A percentile compares a stretch with the other conserved stretches of the same genome.
Evolutionary conservation across 2,329 filamentous ascomycete genomes (phyloP).

Genomic region (Ophiostoma quercus): DNA sequence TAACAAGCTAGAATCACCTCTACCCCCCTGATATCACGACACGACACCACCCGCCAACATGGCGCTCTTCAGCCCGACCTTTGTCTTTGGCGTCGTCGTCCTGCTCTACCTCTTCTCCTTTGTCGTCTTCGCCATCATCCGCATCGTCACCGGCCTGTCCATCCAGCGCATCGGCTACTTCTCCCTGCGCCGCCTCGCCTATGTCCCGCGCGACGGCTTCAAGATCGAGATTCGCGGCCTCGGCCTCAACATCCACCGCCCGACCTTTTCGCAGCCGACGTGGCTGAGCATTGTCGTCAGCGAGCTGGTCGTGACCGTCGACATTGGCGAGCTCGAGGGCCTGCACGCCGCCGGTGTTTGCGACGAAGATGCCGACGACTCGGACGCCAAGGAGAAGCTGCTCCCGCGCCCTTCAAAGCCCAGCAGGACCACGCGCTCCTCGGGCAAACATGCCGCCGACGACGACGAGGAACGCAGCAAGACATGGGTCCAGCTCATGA

Average conservation of each 20-base stretch:
- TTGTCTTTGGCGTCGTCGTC: constrained; percentile 78
- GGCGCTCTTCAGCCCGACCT: constrained; percentile 68
- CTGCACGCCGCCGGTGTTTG: constrained; percentile 35
- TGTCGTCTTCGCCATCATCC: constrained; percentile 84
- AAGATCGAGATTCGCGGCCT: constrained; percentile 85
- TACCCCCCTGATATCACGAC: background rate
- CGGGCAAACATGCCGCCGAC: background rate
- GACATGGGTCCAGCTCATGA: constrained; percentile 75
- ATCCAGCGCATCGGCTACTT: constrained; percentile 94
- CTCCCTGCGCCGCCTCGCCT: constrained; percentile 84
- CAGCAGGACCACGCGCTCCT: background rate
- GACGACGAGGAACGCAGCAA: constrained; percentile 49
- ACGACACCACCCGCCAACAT: constrained; percentile 39
- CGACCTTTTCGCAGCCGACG: constrained; percentile 94
- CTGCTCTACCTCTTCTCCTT: constrained; percentile 88
- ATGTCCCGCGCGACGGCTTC: constrained; percentile 81
- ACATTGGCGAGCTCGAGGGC: constrained; percentile 61
- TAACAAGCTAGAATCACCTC: background rate
- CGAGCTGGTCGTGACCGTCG: constrained; percentile 78
- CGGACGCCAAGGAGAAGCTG: background rate
- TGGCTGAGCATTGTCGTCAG: constrained; percentile 88
- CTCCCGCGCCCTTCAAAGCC: background rate
- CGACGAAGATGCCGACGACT: background rate
- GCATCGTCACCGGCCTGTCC: constrained; percentile 87
- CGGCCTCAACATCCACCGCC: constrained; percentile 81